Percentiles rank a stretch among this genome's conserved stretches.
phyloP scores from a whole-genome alignment of 208 protist species.

The Leishmania arabica region DNA sequence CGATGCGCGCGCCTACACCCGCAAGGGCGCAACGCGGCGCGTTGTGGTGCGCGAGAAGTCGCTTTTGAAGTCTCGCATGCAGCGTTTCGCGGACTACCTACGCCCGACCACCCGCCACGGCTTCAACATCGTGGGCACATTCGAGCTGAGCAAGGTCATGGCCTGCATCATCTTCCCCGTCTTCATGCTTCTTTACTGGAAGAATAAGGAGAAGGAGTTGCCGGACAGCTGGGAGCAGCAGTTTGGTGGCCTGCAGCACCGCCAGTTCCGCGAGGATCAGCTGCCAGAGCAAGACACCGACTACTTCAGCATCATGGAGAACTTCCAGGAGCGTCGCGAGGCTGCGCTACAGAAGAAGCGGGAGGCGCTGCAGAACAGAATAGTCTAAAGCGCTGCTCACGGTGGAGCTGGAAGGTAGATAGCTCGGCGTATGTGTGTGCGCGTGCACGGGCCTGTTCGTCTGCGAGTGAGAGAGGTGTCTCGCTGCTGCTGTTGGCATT shows the following conservation, averaged over 20 bases:
- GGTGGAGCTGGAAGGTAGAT: not conserved
- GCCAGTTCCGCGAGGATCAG: conserved; percentile 73
- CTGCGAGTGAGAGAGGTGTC: not conserved
- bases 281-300: conserved; percentile 63
- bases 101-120: conserved; percentile 63
- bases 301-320: conserved; percentile 86
- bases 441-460: not conserved
- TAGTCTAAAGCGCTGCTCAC: conserved; percentile 22
- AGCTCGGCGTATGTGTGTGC: not conserved
- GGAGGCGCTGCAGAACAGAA: conserved; percentile 37
- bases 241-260: conserved; percentile 78
- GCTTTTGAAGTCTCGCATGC: conserved; percentile 69
- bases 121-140: conserved; percentile 62
- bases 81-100: conserved; percentile 64
- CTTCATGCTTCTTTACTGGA: conserved; percentile 84
- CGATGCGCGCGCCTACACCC: conserved; percentile 67
- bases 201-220: conserved; percentile 66
- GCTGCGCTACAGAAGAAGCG: conserved; percentile 71
- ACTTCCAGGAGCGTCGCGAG: conserved; percentile 72
- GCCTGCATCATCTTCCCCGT: conserved; percentile 76
- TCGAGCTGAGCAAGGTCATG: conserved; percentile 83
- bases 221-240: conserved; percentile 79
- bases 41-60: conserved; percentile 85
- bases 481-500: not conserved
- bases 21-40: conserved; percentile 48